Base-by-base conservation (phyloP, 306 rosid species). In the Prunus mume region DNA sequence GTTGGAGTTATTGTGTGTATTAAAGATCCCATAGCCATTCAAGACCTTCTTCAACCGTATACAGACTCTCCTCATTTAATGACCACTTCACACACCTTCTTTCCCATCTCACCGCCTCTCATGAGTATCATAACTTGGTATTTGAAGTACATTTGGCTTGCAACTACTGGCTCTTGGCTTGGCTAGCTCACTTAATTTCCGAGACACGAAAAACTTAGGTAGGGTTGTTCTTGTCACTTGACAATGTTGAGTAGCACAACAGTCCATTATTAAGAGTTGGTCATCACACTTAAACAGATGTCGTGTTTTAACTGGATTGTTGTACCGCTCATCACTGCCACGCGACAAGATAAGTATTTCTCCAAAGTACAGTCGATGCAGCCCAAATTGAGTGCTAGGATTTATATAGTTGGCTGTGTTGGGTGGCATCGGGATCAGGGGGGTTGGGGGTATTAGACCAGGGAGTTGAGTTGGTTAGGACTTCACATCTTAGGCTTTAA, bases 1-100 rank as follows among this genome's bases (percentile, higher is more conserved):
- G 96, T 84, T 83, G 96, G 84, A 87, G 97, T 88, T 90, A 91
- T 85, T 86, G 58, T 77, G 46, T 46, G 73, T 84, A 87, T 85
- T 88, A 63, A 88, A 82, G 85, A 78, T 69, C 82, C 82, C 83
- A 76, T 50, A 28, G 76, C 30, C 72, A 85, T 86, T 90, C 86
- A 80, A 82, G 73, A 73, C 88, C 86, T 80, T 82, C 83, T 92
- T 91, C 93, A 86, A 84, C 92, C 82, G 87, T 81, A 76, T 69
- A 67, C 85, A 81, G 79, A 80, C 86, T 84, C 85, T 22, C 75
- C 72, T 67, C 81, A 92, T 78, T 92, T 82, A 84, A 85, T 88
- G 90, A 49, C 84, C 78, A 75, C 22, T 67, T 78, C 85, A 79
- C 83, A 3, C 83, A 34, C 74, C 74, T 34, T 70, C 79, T 60